These are phyloP conservation scores for Paecilomyces fulvus DNA, from an alignment of 2,329 filamentous ascomycete genomes.

Conservation along the genomic window DNA sequence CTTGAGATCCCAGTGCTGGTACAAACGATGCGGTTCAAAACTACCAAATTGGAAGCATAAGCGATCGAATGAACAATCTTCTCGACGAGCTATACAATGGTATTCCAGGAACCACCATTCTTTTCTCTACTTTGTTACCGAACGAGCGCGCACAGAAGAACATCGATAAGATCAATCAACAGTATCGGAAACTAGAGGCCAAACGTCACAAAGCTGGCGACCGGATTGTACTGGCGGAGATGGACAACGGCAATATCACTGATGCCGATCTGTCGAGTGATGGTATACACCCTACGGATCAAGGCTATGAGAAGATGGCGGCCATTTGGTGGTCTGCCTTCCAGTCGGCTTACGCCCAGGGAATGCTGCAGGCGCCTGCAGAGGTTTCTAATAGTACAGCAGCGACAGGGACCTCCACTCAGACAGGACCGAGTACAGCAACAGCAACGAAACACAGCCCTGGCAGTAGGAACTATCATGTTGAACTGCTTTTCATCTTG, in stretches of 20 bases:
- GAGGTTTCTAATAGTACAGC: background rate
- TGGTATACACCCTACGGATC: constrained; percentile 14
- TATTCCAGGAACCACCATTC: constrained; percentile 19
- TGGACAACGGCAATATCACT: constrained; percentile 13
- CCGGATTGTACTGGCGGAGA: constrained; percentile 19
- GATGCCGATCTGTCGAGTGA: constrained; percentile 11
- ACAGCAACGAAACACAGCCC: background rate
- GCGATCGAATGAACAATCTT: constrained; percentile 16
- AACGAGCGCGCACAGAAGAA: constrained; percentile 5
- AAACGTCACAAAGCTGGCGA: constrained; percentile 11
- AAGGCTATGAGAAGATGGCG: constrained; percentile 19
- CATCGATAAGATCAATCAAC: constrained; percentile 12
- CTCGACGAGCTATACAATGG: constrained; percentile 15
- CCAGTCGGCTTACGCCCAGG: constrained; percentile 9
- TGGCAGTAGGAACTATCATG: background rate
- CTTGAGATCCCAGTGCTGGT: constrained; percentile 16
- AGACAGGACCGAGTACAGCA: background rate
- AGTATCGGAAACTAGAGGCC: constrained; percentile 17
- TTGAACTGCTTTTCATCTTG: background rate
- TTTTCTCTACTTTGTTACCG: constrained; percentile 26
- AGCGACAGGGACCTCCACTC: background rate
- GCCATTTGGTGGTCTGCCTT: constrained; percentile 20
- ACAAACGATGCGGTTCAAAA: constrained; percentile 26
- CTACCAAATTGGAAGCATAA: constrained; percentile 9
- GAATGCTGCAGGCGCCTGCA: constrained; percentile 6